Conservation (phyloP, 2,329 filamentous ascomycete genomes). For the Cladosporium colombiae region DNA sequence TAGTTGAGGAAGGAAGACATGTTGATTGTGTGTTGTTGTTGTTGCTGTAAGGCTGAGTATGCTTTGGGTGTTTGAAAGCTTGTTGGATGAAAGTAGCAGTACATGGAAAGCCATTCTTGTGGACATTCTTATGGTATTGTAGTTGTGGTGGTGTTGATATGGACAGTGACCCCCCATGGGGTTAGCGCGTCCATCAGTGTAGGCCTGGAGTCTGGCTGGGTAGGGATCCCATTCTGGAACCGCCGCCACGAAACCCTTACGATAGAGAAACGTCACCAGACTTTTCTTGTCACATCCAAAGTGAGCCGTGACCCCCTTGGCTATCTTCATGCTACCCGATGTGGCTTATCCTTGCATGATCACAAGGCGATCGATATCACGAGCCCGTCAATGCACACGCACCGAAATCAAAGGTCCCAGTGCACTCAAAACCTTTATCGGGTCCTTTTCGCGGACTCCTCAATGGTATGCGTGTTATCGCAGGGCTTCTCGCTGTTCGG, state of each 20-base stretch:
- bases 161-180: slow-evolving; percentile 18
- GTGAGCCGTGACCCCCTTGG: slow-evolving; percentile 3
- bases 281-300: background rate
- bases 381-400: slow-evolving; percentile 1
- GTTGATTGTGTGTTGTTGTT: background rate
- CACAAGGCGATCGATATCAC: slow-evolving; percentile 17
- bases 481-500: background rate
- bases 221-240: slow-evolving; percentile 19
- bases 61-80: slow-evolving; percentile 9
- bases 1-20: slow-evolving; percentile 30
- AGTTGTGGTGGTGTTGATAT: slow-evolving; percentile 15
- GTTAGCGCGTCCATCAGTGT: slow-evolving; percentile 19
- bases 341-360: slow-evolving; percentile 10
- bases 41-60: slow-evolving; percentile 12
- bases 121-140: slow-evolving; percentile 14
- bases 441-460: background rate
- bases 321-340: slow-evolving; percentile 17
- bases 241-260: slow-evolving; percentile 16
- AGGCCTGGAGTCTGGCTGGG: slow-evolving; percentile 3
- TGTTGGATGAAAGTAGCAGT: slow-evolving; percentile 8
- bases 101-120: slow-evolving; percentile 5
- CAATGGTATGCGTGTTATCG: slow-evolving; percentile 10
- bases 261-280: slow-evolving; percentile 18
- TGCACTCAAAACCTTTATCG: background rate
- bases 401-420: background rate